Conservation (phyloP, 345 rosid genomes). For the Sisymbrium irio region DNA sequence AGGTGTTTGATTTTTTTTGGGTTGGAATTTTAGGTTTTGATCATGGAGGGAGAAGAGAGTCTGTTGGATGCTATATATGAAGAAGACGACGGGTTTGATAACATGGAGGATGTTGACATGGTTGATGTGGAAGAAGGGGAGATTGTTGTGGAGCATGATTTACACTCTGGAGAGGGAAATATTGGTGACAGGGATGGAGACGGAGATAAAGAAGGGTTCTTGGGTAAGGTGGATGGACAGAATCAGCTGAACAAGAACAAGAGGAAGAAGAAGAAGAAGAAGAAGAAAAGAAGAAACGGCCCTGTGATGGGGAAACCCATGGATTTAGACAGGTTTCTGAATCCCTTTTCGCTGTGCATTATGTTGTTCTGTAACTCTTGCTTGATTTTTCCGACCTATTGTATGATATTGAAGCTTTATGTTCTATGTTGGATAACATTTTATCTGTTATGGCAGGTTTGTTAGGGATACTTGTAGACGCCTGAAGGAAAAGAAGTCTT, state of each 20-base stretch:
- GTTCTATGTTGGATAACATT: not conserved
- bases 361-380: not conserved
- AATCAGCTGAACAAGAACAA: conserved; percentile 37
- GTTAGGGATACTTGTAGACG: conserved; percentile 75
- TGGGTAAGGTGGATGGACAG: conserved; percentile 38
- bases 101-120: conserved; percentile 69
- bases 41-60: conserved; percentile 66
- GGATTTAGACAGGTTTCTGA: conserved; percentile 53
- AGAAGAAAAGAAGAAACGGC: conserved; percentile 40
- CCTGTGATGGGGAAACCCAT: conserved; percentile 42
- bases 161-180: conserved; percentile 23
- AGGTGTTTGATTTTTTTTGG: conserved; percentile 2
- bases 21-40: conserved; percentile 12
- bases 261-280: conserved; percentile 52
- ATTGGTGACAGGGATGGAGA: conserved; percentile 16
- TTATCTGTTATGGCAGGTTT: conserved; percentile 53
- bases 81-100: conserved; percentile 43
- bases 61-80: conserved; percentile 50
- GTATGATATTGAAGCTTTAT: not conserved
- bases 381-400: not conserved
- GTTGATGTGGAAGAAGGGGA: conserved; percentile 88
- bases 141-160: conserved; percentile 45
- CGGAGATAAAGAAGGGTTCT: conserved; percentile 32
- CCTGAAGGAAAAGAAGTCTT: conserved; percentile 87
- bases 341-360: not conserved